Conservation (phyloP, 129 eudicot genomes). For the Mikania micrantha region DNA sequence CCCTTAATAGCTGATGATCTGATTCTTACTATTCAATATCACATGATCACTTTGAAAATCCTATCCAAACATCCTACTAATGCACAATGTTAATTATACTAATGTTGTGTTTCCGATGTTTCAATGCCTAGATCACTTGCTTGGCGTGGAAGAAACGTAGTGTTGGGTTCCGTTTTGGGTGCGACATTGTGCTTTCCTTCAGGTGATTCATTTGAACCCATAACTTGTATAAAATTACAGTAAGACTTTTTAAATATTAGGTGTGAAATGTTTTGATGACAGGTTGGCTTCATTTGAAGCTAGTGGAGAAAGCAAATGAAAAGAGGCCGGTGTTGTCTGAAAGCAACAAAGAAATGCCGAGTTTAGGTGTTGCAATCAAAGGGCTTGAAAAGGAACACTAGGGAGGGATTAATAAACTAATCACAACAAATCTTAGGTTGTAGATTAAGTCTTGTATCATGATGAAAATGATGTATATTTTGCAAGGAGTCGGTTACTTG, state of each 20-base stretch:
- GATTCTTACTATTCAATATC: background rate
- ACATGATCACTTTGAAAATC: background rate
- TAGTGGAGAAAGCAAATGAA: conserved; percentile 85
- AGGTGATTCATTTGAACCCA: conserved; percentile 34
- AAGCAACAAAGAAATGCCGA: conserved; percentile 32
- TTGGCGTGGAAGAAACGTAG: conserved; percentile 87
- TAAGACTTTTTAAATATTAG: background rate
- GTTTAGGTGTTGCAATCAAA: conserved; percentile 71
- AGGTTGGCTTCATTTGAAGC: conserved; percentile 98
- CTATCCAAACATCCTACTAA: background rate
- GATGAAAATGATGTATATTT: too few relatives aligned
- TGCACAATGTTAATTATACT: background rate
- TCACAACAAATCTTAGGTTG: too few relatives aligned
- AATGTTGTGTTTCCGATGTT: conserved; percentile 1
- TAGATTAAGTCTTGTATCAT: too few relatives aligned
- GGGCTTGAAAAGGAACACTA: conserved; percentile 68
- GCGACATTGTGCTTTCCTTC: conserved; percentile 87
- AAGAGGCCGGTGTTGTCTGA: conserved; percentile 26
- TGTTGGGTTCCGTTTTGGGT: conserved; percentile 82
- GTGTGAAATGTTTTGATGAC: conserved; percentile 1
- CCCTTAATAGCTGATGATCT: background rate
- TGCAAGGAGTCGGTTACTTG: too few relatives aligned
- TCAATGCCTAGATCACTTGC: conserved; percentile 89
- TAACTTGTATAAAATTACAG: background rate
- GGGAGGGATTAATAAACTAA: conserved; percentile 40